Evolutionary conservation across 306 rosid species (phyloP), one percentile per base, ranked within the genome.

Genomic region (Argentina anserina): DNA sequence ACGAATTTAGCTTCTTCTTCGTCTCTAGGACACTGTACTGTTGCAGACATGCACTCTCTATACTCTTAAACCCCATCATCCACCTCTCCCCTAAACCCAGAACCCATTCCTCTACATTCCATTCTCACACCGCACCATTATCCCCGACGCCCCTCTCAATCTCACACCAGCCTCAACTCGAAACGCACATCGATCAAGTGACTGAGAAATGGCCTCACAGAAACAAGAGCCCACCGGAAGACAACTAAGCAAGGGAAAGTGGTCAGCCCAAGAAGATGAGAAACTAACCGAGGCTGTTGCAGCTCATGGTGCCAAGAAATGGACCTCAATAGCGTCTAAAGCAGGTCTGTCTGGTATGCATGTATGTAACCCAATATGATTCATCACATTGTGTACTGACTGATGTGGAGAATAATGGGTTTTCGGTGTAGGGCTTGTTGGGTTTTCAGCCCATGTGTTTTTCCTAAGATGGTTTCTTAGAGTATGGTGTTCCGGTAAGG

Each of bases 371-470:
- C 59, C 11, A 52, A 7, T 7, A n/a, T 33, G 36, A 33, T 53
- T 31, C 6, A 25, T 25, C 33, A 55, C 33, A 56, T 26, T 56
- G 12, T 23, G 15, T 21, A 10, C 29, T 52, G 21, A 3, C 21
- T 23, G 12, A 9, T 8, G 6, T 8, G 9, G 60, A n/a, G 31
- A 21, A 0, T 23, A 21, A 56, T 25, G 36, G 18, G 36, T 56
- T 26, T 26, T 56, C 8, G 36, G 17, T 18, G 28, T 37, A 81
- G 84, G 69, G n/a, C n/a, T n/a, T n/a, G n/a, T n/a, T n/a, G n/a
- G n/a, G n/a, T n/a, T n/a, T n/a, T n/a, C n/a, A n/a, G n/a, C n/a
- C n/a, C n/a, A n/a, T n/a, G n/a, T n/a, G n/a, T n/a, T n/a, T n/a
- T n/a, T n/a, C n/a, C n/a, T n/a, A n/a, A n/a, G n/a, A n/a, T n/a